phyloP scores from a whole-genome alignment of 306 rosid genomes.

The Quercus mongolica region DNA sequence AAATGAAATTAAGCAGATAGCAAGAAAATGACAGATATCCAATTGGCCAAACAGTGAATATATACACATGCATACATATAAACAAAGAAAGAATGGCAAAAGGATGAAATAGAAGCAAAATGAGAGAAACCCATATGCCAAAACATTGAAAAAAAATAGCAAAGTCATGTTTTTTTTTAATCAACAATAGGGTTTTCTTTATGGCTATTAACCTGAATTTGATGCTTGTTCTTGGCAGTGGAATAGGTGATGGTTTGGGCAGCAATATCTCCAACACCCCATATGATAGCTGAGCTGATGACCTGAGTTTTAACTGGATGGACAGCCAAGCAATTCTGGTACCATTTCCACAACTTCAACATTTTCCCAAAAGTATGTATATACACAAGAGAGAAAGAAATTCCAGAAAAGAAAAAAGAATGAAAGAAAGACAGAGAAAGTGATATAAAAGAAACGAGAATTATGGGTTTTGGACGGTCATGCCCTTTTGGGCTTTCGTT shows the following conservation, averaged over 20 bases:
- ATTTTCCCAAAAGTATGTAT: conserved; percentile 15
- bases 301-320: conserved; percentile 63
- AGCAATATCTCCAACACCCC: conserved; percentile 62
- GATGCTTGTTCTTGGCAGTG: conserved; percentile 22
- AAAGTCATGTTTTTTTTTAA: background rate
- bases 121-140: background rate
- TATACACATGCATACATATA: background rate
- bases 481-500: conserved; percentile 15
- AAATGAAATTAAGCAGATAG: conserved; percentile 5
- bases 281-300: conserved; percentile 53
- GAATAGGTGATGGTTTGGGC: conserved; percentile 47
- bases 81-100: background rate
- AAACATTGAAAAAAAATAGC: background rate
- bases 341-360: conserved; percentile 58
- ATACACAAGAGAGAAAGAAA: background rate
- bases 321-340: conserved; percentile 47
- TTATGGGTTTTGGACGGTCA: conserved; percentile 12
- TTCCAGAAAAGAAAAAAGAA: background rate
- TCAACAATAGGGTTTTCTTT: background rate
- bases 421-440: background rate
- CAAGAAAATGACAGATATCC: background rate
- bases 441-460: background rate
- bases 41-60: conserved; percentile 13
- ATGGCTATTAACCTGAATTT: conserved; percentile 10
- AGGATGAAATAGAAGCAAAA: background rate